Percentiles rank a stretch among this genome's conserved stretches.
These are phyloP conservation scores for Colletotrichum euphorbiae DNA, from an alignment of 2,329 filamentous ascomycete genomes.

Conservation along the genomic window DNA sequence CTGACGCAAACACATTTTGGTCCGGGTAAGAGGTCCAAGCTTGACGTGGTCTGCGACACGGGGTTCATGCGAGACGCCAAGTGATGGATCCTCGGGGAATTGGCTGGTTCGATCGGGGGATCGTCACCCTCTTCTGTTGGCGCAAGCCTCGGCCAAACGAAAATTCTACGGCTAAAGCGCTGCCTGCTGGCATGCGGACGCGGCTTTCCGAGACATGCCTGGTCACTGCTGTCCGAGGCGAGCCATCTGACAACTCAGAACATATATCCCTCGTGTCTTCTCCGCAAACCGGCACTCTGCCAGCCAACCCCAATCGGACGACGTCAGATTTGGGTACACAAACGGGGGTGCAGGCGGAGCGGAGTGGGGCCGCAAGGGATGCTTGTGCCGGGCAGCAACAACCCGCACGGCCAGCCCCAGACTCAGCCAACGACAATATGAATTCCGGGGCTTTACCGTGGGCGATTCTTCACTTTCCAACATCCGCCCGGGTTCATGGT, in stretches of 20 bases:
- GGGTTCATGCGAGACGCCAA: slow-evolving; percentile 22
- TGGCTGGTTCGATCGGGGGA: neutral
- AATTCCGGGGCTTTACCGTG: neutral
- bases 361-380: slow-evolving; percentile 28
- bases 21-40: slow-evolving; percentile 18
- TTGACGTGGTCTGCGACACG: slow-evolving; percentile 19
- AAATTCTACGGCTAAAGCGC: neutral
- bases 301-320: neutral
- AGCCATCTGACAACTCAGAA: neutral
- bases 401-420: neutral
- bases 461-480: too few relatives aligned
- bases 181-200: neutral
- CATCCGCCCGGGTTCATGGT: neutral
- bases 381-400: neutral
- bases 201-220: neutral
- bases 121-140: neutral
- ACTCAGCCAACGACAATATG: too few relatives aligned
- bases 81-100: slow-evolving; percentile 8
- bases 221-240: neutral
- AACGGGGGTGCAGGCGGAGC: slow-evolving; percentile 10
- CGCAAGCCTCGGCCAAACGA: neutral
- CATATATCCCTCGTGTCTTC: neutral
- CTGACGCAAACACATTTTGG: neutral
- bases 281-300: too few relatives aligned
- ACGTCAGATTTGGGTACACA: slow-evolving; percentile 28